Base-by-base conservation (phyloP, 2,329 filamentous ascomycete species). In the Aspergillus clavatus region DNA sequence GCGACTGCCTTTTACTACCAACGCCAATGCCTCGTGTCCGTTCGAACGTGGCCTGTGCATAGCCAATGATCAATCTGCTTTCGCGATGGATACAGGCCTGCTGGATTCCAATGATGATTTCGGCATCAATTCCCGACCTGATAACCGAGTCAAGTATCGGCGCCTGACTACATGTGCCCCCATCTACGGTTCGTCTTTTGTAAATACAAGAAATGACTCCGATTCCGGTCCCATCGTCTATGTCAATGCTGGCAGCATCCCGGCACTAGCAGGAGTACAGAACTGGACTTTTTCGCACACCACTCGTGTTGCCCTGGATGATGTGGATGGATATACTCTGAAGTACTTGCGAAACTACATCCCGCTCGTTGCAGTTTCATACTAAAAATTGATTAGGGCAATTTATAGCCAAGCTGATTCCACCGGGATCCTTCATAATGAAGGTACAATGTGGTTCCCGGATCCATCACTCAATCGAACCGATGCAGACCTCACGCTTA, bases 401-500 rank as follows among this genome's bases (percentile, higher is more conserved):
- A 11, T 27, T 2, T 38, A 38, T 18, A 23, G 19, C 24, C 23
- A 39, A 14, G 16, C 28, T 18, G 37, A 43, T 14, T 22, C 14
- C 36, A 37, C 11, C 11, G 40, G 18, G n/a, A 4, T 16, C 0
- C 2, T 33, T 14, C 16, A 8, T 8, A 33, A 8, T 14, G 26
- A 16, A n/a, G 19, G 35, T 12, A 3, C 10, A 18, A 27, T 22
- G 22, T 61, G 54, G 56, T 10, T 28, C 3, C 61, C 66, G 2
- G 59, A 65, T 22, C 51, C 57, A 8, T 53, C 52, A 22, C 58
- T 70, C 29, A 50, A 50, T 2, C 48, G 51, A n/a, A 50, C 45
- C 3, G 56, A 67, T 35, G 59, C 60, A 6, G 66, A 70, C 37
- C 41, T 62, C 10, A 52, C 54, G 12, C 31, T 68, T 7, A 55